These are phyloP conservation scores for Pythium apleroticum DNA, from an alignment of 352 stramenopile species.

Conservation along the genomic window DNA sequence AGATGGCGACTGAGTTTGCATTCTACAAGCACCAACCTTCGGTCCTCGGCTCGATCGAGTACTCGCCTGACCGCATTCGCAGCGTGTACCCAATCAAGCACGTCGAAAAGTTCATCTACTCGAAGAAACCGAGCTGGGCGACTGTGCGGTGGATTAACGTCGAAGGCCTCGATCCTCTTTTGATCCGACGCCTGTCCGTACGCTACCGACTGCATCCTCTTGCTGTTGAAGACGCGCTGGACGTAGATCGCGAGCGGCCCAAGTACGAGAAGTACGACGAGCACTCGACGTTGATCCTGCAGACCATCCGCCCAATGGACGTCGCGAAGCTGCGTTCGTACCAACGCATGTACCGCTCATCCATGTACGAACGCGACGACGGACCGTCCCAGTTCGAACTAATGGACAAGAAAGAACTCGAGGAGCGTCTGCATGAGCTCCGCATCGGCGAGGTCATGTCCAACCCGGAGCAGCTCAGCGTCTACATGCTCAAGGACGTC, in stretches of 20 bases:
- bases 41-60: constrained; percentile 69
- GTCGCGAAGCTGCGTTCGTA: constrained; percentile 55
- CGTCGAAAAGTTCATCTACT: constrained; percentile 86
- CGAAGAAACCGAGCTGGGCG: constrained; percentile 66
- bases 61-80: constrained; percentile 71
- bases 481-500: constrained; percentile 73
- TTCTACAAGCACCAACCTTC: constrained; percentile 17
- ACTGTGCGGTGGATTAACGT: constrained; percentile 85
- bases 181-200: constrained; percentile 73
- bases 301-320: constrained; percentile 60
- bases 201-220: constrained; percentile 84
- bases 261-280: constrained; percentile 90
- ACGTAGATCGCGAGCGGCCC: constrained; percentile 71
- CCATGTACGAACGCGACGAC: constrained; percentile 60
- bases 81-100: constrained; percentile 69
- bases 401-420: constrained; percentile 66
- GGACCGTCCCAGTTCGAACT: constrained; percentile 50
- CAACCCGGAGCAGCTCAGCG: constrained; percentile 70
- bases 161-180: constrained; percentile 57
- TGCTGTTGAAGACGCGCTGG: constrained; percentile 80
- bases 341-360: constrained; percentile 72
- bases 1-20: constrained; percentile 31
- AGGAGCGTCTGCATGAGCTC: constrained; percentile 55
- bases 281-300: constrained; percentile 75
- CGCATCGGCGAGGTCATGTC: constrained; percentile 65